Conservation (phyloP, 202 grass and related monocot species). For the Musa balbisiana region DNA sequence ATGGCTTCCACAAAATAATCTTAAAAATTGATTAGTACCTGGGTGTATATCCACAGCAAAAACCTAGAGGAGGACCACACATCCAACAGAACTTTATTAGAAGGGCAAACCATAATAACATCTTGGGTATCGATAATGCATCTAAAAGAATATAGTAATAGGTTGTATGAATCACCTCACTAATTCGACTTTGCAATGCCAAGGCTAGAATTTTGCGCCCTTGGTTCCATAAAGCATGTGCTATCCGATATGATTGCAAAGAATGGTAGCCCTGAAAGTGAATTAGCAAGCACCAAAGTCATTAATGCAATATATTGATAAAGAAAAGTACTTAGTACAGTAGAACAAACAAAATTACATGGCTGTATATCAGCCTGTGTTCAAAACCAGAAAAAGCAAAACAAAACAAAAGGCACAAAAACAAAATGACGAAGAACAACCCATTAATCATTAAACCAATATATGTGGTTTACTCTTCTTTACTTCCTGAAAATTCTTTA, state of each 20-base stretch:
- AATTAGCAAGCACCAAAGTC: constrained; percentile 5
- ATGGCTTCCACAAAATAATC: neutral
- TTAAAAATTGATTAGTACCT: constrained; percentile 42
- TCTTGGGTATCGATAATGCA: neutral
- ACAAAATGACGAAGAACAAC: no score
- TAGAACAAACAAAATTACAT: neutral
- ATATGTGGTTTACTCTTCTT: no score
- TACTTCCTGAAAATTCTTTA: neutral
- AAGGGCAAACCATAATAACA: constrained; percentile 4
- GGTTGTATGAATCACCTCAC: constrained; percentile 56
- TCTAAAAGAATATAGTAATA: neutral
- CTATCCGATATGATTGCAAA: constrained; percentile 96
- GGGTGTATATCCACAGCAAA: constrained; percentile 99
- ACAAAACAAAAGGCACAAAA: neutral
- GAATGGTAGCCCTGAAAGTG: constrained; percentile 81
- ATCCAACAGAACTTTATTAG: constrained; percentile 16
- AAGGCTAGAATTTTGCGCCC: constrained; percentile 82
- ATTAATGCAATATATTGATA: constrained; percentile 10
- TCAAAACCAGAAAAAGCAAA: neutral
- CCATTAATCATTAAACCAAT: no score
- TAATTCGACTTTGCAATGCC: constrained; percentile 96
- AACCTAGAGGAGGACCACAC: constrained; percentile 46
- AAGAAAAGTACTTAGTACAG: neutral
- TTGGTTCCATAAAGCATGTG: constrained; percentile 91
- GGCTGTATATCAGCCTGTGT: neutral